Percentiles rank a stretch among this genome's conserved stretches.
These are phyloP conservation scores for Withania somnifera DNA, from an alignment of 305 asterid species.

Conservation along the genomic window DNA sequence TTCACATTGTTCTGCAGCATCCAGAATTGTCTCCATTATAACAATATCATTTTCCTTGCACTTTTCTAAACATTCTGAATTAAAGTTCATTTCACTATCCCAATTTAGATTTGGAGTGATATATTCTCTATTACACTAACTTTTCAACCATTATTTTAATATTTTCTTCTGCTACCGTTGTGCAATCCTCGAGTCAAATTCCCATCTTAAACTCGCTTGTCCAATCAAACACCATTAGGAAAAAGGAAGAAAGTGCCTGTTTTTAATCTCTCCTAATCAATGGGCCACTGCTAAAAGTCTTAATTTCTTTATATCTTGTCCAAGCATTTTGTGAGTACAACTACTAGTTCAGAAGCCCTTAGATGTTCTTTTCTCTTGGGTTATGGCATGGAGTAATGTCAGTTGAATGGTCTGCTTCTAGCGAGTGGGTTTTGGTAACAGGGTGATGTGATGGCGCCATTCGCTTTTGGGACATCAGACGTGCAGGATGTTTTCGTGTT, in stretches of 20 bases:
- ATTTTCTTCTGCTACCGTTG: neutral
- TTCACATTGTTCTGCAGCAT: neutral
- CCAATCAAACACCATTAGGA: neutral
- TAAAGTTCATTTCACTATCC: neutral
- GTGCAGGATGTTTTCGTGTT: constrained; percentile 89
- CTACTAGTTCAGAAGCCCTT: neutral
- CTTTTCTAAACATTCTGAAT: neutral
- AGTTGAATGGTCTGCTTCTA: constrained; percentile 89
- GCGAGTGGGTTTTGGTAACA: constrained; percentile 86
- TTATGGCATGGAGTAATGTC: constrained; percentile 81
- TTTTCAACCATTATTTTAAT: neutral
- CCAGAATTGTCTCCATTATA: neutral
- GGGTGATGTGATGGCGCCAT: constrained; percentile 99
- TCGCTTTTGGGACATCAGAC: constrained; percentile 98
- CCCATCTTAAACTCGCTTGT: neutral
- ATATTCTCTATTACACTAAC: neutral
- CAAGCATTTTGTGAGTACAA: neutral
- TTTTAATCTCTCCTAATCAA: neutral
- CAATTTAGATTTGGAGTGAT: neutral
- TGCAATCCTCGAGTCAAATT: neutral
- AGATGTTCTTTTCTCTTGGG: constrained; percentile 10
- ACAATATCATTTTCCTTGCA: neutral
- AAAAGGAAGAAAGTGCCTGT: neutral
- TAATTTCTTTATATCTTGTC: neutral
- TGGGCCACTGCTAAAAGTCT: neutral